These are phyloP conservation scores for Neurospora sp. DNA, from an alignment of 495 filamentous ascomycete species.

Conservation along the genomic window DNA sequence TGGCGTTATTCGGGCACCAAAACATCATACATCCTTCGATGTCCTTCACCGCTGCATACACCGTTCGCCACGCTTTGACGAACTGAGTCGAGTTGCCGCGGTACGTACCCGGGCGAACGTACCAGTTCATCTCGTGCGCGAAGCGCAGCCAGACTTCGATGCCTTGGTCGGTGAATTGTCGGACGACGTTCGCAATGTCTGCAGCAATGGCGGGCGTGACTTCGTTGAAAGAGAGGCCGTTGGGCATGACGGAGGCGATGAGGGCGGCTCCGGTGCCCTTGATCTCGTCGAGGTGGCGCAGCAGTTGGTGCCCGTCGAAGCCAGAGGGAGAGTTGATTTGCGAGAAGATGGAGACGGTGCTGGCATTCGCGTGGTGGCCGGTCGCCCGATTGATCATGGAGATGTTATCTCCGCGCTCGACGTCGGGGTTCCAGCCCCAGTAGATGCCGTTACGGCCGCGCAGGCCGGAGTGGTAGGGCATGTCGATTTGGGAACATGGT, in stretches of 20 bases:
- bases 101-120: slow-evolving; percentile 4
- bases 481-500: not conserved
- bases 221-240: slow-evolving; percentile 2
- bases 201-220: slow-evolving; percentile 1
- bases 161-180: slow-evolving; percentile 3
- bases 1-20: slow-evolving; percentile 6
- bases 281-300: not conserved
- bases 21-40: slow-evolving; percentile 2
- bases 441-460: slow-evolving; percentile 3
- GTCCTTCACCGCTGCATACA: not conserved
- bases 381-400: slow-evolving; percentile 1
- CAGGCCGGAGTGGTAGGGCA: not conserved
- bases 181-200: slow-evolving; percentile 2
- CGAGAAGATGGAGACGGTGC: not conserved
- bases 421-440: slow-evolving; percentile 6
- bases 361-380: not conserved
- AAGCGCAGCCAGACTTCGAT: slow-evolving; percentile 10
- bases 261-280: not conserved
- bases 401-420: not conserved
- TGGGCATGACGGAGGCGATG: slow-evolving; percentile 7
- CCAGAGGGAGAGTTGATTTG: slow-evolving; percentile 5
- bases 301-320: slow-evolving; percentile 4
- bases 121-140: slow-evolving; percentile 10
- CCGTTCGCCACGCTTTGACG: slow-evolving; percentile 3
- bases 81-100: slow-evolving; percentile 1